phyloP scores from a whole-genome alignment of 2,329 filamentous ascomycete species.

The Bisporella sp. region DNA sequence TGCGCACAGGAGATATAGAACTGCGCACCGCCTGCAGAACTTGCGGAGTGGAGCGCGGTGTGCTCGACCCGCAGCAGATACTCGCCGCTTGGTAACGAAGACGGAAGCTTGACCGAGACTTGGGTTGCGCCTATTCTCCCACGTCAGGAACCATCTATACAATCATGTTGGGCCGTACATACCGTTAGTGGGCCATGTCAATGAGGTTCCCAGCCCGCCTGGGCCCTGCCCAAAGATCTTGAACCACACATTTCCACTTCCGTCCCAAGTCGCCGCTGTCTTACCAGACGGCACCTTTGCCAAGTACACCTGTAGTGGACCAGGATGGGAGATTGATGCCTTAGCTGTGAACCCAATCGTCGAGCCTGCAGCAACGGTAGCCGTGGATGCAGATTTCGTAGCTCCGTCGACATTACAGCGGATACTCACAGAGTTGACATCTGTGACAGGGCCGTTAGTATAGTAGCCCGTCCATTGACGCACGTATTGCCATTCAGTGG shows the following conservation, averaged over 20 bases:
- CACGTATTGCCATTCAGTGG: slow-evolving; percentile 18
- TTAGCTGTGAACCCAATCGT: slow-evolving; percentile 16
- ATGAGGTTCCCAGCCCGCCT: slow-evolving; percentile 7
- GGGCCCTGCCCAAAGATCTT: slow-evolving; percentile 21
- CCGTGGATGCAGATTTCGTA: slow-evolving; percentile 15
- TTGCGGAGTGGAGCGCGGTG: slow-evolving; percentile 21
- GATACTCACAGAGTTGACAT: slow-evolving; percentile 31
- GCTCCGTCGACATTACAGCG: slow-evolving; percentile 32
- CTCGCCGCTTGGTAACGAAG: slow-evolving; percentile 31
- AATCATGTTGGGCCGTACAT: not conserved
- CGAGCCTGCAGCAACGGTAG: slow-evolving; percentile 19
- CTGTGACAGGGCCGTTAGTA: slow-evolving; percentile 17
- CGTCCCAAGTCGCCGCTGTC: slow-evolving; percentile 19
- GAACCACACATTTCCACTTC: slow-evolving; percentile 22
- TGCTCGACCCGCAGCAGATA: slow-evolving; percentile 31
- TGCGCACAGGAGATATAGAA: slow-evolving; percentile 32
- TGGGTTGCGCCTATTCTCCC: slow-evolving; percentile 7
- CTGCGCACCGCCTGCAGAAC: slow-evolving; percentile 11
- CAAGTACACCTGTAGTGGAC: slow-evolving; percentile 20
- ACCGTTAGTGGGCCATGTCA: slow-evolving; percentile 21
- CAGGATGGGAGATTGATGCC: slow-evolving; percentile 23
- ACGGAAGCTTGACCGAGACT: slow-evolving; percentile 23
- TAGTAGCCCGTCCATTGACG: slow-evolving; percentile 22
- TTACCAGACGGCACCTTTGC: slow-evolving; percentile 19
- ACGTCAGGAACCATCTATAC: not conserved